These are phyloP conservation scores for Phaeosphaeriaceae sp. DNA, from an alignment of 2,329 filamentous ascomycete genomes.

Conservation along the genomic window DNA sequence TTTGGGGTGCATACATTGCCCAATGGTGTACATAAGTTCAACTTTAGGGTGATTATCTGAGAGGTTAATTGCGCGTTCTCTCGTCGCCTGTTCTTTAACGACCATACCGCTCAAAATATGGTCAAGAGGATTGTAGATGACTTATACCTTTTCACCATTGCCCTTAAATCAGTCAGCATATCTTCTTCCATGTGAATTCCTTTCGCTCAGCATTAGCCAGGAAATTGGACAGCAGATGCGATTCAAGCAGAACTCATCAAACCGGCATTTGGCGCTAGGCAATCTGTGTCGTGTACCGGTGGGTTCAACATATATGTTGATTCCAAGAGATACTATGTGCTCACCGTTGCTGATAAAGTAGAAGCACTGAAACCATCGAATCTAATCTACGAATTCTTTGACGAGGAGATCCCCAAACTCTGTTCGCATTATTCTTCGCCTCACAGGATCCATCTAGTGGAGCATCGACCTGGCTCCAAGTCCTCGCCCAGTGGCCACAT, in stretches of 20 bases:
- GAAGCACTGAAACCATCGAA: constrained; percentile 79
- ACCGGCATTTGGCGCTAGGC: constrained; percentile 84
- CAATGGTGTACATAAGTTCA: constrained; percentile 71
- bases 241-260: constrained; percentile 84
- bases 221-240: constrained; percentile 91
- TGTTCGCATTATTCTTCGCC: constrained; percentile 95
- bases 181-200: constrained; percentile 80
- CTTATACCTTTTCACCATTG: constrained; percentile 93
- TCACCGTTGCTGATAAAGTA: constrained; percentile 71
- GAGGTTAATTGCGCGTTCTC: constrained; percentile 93
- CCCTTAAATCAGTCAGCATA: constrained; percentile 96
- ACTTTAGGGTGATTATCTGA: constrained; percentile 89
- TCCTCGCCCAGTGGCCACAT: constrained; percentile 87
- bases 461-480: constrained; percentile 89
- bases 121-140: constrained; percentile 94
- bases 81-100: constrained; percentile 89
- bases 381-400: constrained; percentile 80
- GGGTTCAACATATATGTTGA: constrained; percentile 88
- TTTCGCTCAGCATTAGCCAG: constrained; percentile 93
- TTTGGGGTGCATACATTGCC: constrained; percentile 75
- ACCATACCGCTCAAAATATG: constrained; percentile 87
- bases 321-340: constrained; percentile 78
- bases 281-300: constrained; percentile 91
- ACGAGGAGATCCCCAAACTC: constrained; percentile 89
- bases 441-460: constrained; percentile 96